Evolutionary conservation across 768 basidiomycete genomes (phyloP), one percentile per base, ranked within the genome.

Genomic region (Symmetrospora coprosmae): DNA sequence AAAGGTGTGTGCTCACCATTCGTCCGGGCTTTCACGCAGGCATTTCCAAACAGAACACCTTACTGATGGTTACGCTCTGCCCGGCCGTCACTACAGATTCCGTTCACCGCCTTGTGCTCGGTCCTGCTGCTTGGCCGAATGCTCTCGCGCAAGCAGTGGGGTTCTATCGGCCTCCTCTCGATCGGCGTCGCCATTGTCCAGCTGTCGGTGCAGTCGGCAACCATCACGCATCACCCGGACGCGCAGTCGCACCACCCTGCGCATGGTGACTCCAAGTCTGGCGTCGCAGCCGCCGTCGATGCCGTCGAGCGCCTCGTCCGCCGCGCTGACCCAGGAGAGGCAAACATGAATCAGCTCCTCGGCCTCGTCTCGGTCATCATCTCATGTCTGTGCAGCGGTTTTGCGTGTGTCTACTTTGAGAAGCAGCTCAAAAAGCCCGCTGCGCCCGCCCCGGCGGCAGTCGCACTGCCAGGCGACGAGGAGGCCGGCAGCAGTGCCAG

Each of bases 401-500:
- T 96, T 45, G 91, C 91, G 0, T 89, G 89, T 2, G 87, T 89
- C 28, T 94, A 92, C 74, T 96, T 97, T 66, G 91, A 97, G 74
- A 87, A 90, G 82, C 86, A 88, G 35, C 76, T 91, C 64, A 97
- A 92, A 30, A 55, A 43, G 17, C 61, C 60, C 17, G 9, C 60
- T 35, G 23, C 62, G 9, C 2, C 49, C 7, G 1, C 52, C 0
- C 35, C 35, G 25, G 9, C 58, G 5, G 11, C 6, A n/a, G 19
- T 7, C 25, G 25, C 37, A 46, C 11, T 34, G 11, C 53, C 23
- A 52, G n/a, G 50, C 30, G 35, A 38, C 14, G 34, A 61, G 9
- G 21, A 17, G 4, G 34, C 55, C 35, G 23, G 55, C n/a, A 17
- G 9, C 30, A 33, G 6, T 28, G 16, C 50, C 55, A 28, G 19